Conservation (phyloP, 225 moss, liverwort and hornwort genomes). For the Straminergon stramineum region DNA sequence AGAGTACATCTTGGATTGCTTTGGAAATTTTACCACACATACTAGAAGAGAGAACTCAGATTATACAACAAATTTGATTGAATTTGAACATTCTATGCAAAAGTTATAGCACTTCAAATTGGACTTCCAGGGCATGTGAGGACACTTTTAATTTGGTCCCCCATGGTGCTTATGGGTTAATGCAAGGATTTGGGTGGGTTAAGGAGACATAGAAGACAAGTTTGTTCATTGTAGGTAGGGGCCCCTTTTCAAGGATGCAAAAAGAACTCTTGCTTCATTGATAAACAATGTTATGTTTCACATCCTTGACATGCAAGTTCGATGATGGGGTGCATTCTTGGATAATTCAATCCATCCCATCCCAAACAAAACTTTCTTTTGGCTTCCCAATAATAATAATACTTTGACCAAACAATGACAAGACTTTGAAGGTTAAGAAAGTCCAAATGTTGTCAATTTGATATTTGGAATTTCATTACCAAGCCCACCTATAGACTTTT, state of each 20-base stretch:
- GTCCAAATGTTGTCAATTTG: background rate
- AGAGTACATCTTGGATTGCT: too few species aligned
- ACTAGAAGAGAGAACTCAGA: too few species aligned
- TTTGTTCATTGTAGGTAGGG: too few species aligned
- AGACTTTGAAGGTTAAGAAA: background rate
- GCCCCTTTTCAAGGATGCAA: background rate
- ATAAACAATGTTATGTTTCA: background rate
- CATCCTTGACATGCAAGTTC: fast-evolving
- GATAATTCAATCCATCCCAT: background rate
- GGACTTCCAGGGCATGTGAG: too few species aligned
- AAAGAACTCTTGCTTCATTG: background rate
- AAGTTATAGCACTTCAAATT: too few species aligned
- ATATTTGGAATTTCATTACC: background rate
- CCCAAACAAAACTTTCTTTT: fast-evolving
- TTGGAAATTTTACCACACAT: too few species aligned
- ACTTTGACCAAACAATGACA: background rate
- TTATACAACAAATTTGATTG: too few species aligned
- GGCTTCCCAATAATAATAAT: background rate
- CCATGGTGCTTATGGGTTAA: too few species aligned
- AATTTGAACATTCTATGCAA: too few species aligned
- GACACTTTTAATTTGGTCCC: too few species aligned
- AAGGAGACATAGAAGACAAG: too few species aligned
- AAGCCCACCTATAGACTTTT: background rate
- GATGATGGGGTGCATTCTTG: fast-evolving
- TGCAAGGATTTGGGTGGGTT: too few species aligned